Evolutionary conservation across 805 yeast genomes (phyloP).

Genomic region (Wickerhamomyces strasburgensis): DNA sequence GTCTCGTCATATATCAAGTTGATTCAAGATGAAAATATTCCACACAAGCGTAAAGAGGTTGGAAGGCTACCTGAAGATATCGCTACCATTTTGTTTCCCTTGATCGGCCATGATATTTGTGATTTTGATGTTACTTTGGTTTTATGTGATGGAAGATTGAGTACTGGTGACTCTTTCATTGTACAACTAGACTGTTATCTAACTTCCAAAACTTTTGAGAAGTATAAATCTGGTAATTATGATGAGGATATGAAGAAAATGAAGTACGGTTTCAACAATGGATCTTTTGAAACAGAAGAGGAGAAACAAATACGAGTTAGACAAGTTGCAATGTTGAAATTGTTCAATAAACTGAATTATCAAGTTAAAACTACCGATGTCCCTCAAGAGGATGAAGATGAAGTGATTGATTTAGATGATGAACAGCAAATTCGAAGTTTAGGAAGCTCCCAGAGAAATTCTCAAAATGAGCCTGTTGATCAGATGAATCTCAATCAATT

Average conservation of each 20-base stretch:
- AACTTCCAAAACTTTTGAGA: slow-evolving; percentile 29
- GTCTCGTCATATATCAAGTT: slow-evolving; percentile 32
- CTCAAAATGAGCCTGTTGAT: slow-evolving; percentile 20
- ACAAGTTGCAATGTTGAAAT: slow-evolving; percentile 48
- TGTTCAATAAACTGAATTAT: slow-evolving; percentile 49
- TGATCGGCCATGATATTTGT: slow-evolving; percentile 52
- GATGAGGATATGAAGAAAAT: slow-evolving; percentile 20
- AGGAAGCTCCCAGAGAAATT: slow-evolving; percentile 6
- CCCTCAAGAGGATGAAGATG: slow-evolving; percentile 17
- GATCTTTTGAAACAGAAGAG: slow-evolving; percentile 42
- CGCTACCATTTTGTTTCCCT: slow-evolving; percentile 61
- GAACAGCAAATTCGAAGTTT: slow-evolving; percentile 25
- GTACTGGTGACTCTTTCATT: slow-evolving; percentile 73
- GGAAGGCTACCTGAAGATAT: slow-evolving; percentile 73
- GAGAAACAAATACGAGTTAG: slow-evolving; percentile 49
- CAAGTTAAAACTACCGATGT: slow-evolving; percentile 18
- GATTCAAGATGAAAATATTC: slow-evolving; percentile 22
- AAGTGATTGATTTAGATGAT: slow-evolving; percentile 32
- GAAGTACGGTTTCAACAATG: slow-evolving; percentile 12
- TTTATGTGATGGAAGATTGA: slow-evolving; percentile 51
- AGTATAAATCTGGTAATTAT: slow-evolving; percentile 11
- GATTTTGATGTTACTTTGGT: slow-evolving; percentile 53
- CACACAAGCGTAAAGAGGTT: slow-evolving; percentile 45
- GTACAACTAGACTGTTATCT: slow-evolving; percentile 67
- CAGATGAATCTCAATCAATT: slow-evolving; percentile 66